Conservation (phyloP, 2,329 filamentous ascomycete genomes). For the Paecilomyces sp. region DNA sequence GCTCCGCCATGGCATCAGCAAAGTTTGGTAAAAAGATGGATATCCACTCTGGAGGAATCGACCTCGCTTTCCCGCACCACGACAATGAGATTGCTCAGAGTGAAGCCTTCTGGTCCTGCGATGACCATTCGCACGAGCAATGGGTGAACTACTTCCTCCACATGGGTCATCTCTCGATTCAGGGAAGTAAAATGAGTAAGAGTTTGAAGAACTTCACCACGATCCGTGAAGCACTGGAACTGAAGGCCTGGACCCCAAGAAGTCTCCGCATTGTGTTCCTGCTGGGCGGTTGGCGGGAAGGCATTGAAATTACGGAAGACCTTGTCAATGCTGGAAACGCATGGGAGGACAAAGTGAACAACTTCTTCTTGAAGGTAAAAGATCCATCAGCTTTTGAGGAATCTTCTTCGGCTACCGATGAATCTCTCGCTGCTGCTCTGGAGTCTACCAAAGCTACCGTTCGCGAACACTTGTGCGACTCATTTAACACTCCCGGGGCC, state of each 20-base stretch:
- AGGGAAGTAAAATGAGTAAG: slow-evolving; percentile 93
- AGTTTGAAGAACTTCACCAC: slow-evolving; percentile 94
- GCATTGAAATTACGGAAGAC: slow-evolving; percentile 82
- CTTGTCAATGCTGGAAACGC: slow-evolving; percentile 65
- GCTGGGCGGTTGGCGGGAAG: slow-evolving; percentile 82
- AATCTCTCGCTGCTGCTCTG: slow-evolving; percentile 43
- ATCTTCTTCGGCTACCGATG: slow-evolving; percentile 21
- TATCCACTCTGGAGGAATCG: slow-evolving; percentile 87
- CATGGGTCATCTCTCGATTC: slow-evolving; percentile 86
- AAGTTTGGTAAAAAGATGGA: slow-evolving; percentile 81
- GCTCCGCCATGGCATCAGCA: slow-evolving; percentile 89
- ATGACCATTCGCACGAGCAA: slow-evolving; percentile 44
- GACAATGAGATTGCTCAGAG: slow-evolving; percentile 89
- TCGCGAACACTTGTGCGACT: slow-evolving; percentile 66
- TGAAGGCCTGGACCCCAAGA: slow-evolving; percentile 66
- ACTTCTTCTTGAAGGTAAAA: slow-evolving; percentile 56
- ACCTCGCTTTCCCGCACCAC: slow-evolving; percentile 85
- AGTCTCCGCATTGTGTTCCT: slow-evolving; percentile 80
- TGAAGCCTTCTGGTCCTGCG: slow-evolving; percentile 65
- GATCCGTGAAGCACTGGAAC: slow-evolving; percentile 70
- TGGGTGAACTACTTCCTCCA: slow-evolving; percentile 97
- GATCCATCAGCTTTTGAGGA: slow-evolving; percentile 33
- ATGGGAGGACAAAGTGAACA: slow-evolving; percentile 75
- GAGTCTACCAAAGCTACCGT: slow-evolving; percentile 50
- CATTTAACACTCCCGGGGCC: slow-evolving; percentile 75